Evolutionary conservation across 495 filamentous ascomycete genomes (phyloP).

Genomic region (Aspergillus hancockii): DNA sequence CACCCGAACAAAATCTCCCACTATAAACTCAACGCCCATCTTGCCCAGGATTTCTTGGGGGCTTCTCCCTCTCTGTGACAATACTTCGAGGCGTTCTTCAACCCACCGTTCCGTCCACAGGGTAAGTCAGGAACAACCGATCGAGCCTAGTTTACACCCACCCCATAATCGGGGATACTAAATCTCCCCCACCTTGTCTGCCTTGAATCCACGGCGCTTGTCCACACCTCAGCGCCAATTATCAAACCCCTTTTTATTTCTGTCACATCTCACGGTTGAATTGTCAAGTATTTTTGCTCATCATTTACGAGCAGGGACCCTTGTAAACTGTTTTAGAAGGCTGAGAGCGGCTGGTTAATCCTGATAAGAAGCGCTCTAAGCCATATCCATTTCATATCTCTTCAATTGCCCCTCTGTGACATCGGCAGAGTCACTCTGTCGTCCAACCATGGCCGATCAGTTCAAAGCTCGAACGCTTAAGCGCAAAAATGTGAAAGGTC

Average conservation of each 20-base stretch:
- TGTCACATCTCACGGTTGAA: background rate
- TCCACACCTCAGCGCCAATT: conserved; percentile 17
- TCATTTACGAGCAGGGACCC: background rate
- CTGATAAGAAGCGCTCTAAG: background rate
- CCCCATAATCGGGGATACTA: background rate
- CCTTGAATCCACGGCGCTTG: conserved; percentile 21
- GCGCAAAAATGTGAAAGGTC: conserved; percentile 97
- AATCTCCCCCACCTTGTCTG: conserved; percentile 18
- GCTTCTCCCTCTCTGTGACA: background rate
- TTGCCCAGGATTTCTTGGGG: background rate
- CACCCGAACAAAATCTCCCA: background rate
- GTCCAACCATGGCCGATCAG: conserved; percentile 69
- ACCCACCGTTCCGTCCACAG: background rate
- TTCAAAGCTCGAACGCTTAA: conserved; percentile 92
- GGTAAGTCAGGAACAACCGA: background rate
- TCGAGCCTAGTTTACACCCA: background rate
- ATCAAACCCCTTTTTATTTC: conserved; percentile 9
- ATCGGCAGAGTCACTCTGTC: conserved; percentile 12
- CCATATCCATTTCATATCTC: background rate
- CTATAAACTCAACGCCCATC: background rate
- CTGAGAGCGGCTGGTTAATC: background rate
- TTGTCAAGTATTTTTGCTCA: background rate
- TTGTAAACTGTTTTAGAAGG: background rate
- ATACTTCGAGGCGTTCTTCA: background rate
- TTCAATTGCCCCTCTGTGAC: conserved; percentile 6